Conservation (phyloP, 164 flowering plant genomes). For the Vitis rupestris region DNA sequence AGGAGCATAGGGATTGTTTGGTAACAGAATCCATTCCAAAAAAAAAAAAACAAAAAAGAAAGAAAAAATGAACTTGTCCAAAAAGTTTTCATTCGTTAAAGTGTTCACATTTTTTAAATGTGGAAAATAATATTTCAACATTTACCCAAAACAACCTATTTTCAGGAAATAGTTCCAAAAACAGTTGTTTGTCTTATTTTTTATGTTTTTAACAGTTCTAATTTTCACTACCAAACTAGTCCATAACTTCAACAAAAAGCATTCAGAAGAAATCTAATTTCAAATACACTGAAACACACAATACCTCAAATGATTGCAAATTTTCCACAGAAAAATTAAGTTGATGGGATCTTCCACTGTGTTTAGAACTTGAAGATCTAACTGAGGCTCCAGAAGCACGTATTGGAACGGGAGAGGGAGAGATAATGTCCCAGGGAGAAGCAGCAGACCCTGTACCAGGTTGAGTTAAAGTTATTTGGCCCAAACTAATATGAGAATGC, state of each 20-base stretch:
- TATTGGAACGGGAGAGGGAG: slow-evolving; percentile 89
- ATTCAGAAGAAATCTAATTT: background rate
- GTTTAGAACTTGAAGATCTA: slow-evolving; percentile 55
- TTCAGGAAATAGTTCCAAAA: too few relatives aligned
- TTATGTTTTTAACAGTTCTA: background rate
- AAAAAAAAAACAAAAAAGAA: too few relatives aligned
- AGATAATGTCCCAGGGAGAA: slow-evolving; percentile 83
- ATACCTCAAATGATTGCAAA: slow-evolving; percentile 42
- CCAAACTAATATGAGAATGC: background rate
- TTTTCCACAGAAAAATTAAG: slow-evolving; percentile 28
- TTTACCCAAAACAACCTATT: too few relatives aligned
- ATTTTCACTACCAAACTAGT: slow-evolving; percentile 1
- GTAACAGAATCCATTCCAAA: too few relatives aligned
- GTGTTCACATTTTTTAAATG: too few relatives aligned
- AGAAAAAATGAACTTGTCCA: too few relatives aligned
- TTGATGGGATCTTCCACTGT: slow-evolving; percentile 52
- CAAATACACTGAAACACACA: background rate
- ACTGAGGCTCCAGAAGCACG: slow-evolving; percentile 84
- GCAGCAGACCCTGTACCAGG: slow-evolving; percentile 25
- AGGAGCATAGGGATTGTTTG: too few relatives aligned
- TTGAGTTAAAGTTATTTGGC: background rate
- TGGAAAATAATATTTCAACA: too few relatives aligned
- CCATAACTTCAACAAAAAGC: background rate
- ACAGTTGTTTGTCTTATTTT: too few relatives aligned
- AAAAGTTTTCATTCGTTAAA: too few relatives aligned